Evolutionary conservation across 192 early-diverging fungal genomes (phyloP), one percentile per base, ranked within the genome.

Genomic region (Coemansia sp.): DNA sequence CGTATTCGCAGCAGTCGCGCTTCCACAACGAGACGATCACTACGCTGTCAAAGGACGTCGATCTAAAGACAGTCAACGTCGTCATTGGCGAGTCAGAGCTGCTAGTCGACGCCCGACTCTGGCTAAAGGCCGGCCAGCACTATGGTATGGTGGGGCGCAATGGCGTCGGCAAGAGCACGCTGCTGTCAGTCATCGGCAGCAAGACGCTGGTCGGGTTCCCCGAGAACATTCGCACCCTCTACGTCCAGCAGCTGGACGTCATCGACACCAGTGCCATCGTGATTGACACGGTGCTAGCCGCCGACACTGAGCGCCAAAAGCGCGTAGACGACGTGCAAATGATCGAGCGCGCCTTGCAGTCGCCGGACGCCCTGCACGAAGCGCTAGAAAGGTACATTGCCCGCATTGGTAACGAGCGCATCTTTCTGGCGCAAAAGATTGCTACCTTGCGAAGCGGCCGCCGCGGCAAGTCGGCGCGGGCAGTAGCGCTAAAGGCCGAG

Each of bases 101-200:
- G 15, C 86, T 98, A 12, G 82, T 85, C 20, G 92, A 94, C 68
- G 81, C 94, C 4, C 81, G 90, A 12, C 77, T 98, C 46, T 84
- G 87, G 79, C 83, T 96, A 39, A 93, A 91, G 62, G 65, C 86
- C 22, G 92, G 92, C 17, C 87, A 87, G 19, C 87, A 86, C 60
- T 96, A 96, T 57, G 79, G 79, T n/a, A 72, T 99, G 61, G 94
- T 99, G 51, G 97, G 96, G 37, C 94, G 94, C 70, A 94, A 94
- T 77, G 95, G 94, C 76, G 92, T 87, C 11, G 94, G 96, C 74
- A 96, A 97, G 75, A 96, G 94, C 42, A 99, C 97, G 17, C 88
- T 99, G 38, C 87, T 99, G 56, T 97, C 97, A 76, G 84, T 98
- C 57, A 98, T 99, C 89, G 88, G 88, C 57, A 88, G 90, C 59